Evolutionary conservation across 2,329 filamentous ascomycete genomes (phyloP).

Genomic region (Ilyonectria robusta): DNA sequence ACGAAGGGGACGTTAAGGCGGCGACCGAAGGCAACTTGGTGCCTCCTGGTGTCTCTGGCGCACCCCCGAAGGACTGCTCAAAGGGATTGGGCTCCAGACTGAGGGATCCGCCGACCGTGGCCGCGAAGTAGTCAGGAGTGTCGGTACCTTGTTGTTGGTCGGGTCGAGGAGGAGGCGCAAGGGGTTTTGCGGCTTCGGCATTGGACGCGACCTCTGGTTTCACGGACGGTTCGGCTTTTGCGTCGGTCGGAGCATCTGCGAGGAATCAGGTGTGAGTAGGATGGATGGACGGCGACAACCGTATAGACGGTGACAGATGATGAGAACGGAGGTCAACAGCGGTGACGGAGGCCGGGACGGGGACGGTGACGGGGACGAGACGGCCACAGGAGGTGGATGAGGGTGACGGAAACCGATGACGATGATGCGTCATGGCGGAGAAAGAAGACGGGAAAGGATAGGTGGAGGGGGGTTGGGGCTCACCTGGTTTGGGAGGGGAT

Average conservation of each 20-base stretch:
- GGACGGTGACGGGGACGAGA: slow-evolving; percentile 25
- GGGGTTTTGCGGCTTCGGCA: slow-evolving; percentile 73
- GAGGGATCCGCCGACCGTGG: slow-evolving; percentile 68
- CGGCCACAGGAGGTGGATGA: slow-evolving; percentile 28
- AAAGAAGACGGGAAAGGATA: slow-evolving; percentile 21
- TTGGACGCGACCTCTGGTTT: slow-evolving; percentile 67
- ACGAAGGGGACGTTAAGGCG: slow-evolving; percentile 89
- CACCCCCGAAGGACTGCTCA: slow-evolving; percentile 88
- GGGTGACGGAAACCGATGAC: slow-evolving; percentile 42
- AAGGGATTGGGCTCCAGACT: slow-evolving; percentile 95
- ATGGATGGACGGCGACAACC: slow-evolving; percentile 28
- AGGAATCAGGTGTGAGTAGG: slow-evolving; percentile 41
- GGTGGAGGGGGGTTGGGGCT: slow-evolving; percentile 42
- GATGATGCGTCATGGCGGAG: slow-evolving; percentile 46
- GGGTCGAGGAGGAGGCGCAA: slow-evolving; percentile 80
- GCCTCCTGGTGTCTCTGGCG: slow-evolving; percentile 85
- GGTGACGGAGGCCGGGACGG: slow-evolving; percentile 2
- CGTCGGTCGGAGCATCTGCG: slow-evolving; percentile 60
- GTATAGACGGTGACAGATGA: slow-evolving; percentile 31
- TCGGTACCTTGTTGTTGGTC: slow-evolving; percentile 65
- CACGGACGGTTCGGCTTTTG: slow-evolving; percentile 61
- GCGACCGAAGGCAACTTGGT: slow-evolving; percentile 91
- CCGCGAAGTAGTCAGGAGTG: slow-evolving; percentile 79
- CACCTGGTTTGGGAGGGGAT: slow-evolving; percentile 60
- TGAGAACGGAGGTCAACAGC: slow-evolving; percentile 35